These are phyloP conservation scores for Closterium sp. DNA, from an alignment of 139 green algal species.

Conservation along the genomic window DNA sequence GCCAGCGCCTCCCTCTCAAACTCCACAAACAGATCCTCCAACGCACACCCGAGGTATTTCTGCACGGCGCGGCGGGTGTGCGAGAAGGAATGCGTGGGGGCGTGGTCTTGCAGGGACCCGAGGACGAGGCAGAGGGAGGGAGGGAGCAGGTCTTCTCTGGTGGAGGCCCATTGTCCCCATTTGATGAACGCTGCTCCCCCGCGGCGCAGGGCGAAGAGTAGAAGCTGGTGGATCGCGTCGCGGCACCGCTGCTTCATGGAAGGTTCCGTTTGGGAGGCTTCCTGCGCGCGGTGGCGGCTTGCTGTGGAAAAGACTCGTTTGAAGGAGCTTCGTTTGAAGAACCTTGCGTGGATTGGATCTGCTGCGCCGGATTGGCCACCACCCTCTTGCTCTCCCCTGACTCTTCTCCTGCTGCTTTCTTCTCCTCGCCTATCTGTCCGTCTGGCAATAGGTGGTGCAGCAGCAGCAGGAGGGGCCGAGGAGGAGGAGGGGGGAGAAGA, in stretches of 20 bases:
- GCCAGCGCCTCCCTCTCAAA: neutral
- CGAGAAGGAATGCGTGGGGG: slow-evolving; percentile 54
- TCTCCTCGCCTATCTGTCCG: neutral
- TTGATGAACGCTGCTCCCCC: neutral
- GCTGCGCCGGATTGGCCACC: too few species aligned
- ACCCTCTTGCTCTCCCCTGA: neutral
- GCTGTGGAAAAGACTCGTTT: too few species aligned
- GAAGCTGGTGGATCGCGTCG: neutral
- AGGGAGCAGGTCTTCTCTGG: slow-evolving; percentile 89
- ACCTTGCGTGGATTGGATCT: too few species aligned
- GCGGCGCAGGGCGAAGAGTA: neutral
- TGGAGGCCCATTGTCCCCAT: slow-evolving; percentile 58
- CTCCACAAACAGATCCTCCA: neutral
- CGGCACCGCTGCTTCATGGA: neutral
- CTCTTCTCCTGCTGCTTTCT: neutral
- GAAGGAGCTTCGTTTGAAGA: neutral
- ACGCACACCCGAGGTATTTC: neutral
- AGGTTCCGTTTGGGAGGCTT: neutral
- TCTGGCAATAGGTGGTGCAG: neutral
- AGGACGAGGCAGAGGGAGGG: slow-evolving; percentile 51
- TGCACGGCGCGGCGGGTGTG: neutral
- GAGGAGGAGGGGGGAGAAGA: slow-evolving; percentile 31
- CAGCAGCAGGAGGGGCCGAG: neutral
- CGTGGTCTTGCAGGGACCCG: slow-evolving; percentile 57
- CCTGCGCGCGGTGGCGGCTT: neutral